phyloP scores from a whole-genome alignment of 2,329 filamentous ascomycete genomes.

The Aspergillus phoenicis region DNA sequence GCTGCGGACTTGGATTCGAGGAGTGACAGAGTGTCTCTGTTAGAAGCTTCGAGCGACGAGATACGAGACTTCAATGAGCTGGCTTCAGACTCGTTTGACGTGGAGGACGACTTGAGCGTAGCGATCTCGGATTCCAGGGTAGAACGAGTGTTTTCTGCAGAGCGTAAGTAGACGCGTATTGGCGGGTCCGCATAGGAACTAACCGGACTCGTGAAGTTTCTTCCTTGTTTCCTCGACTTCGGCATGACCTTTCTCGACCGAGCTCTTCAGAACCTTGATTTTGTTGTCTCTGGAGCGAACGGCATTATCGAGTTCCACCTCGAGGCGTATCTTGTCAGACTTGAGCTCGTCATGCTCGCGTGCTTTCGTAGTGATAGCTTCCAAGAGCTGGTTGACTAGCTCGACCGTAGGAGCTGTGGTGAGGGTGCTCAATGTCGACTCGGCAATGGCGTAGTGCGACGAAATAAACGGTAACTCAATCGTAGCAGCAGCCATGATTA shows the following conservation, averaged over 20 bases:
- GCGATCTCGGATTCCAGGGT: constrained; percentile 80
- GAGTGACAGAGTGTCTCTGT: constrained; percentile 84
- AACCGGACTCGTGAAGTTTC: constrained; percentile 83
- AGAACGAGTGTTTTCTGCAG: constrained; percentile 72
- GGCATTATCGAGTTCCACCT: constrained; percentile 91
- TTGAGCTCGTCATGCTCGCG: constrained; percentile 80
- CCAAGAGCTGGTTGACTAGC: constrained; percentile 73
- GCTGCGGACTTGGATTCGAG: constrained; percentile 87
- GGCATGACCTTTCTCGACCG: constrained; percentile 78
- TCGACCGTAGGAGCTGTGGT: constrained; percentile 69
- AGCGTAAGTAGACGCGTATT: constrained; percentile 21
- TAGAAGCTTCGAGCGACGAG: constrained; percentile 83
- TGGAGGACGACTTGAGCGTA: constrained; percentile 71
- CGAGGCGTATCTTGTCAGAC: constrained; percentile 82
- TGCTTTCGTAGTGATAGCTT: constrained; percentile 74
- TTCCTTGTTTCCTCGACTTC: constrained; percentile 80
- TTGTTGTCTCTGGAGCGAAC: constrained; percentile 82
- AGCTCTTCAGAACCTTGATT: constrained; percentile 77
- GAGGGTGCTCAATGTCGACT: constrained; percentile 58
- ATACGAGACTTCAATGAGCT: constrained; percentile 81
- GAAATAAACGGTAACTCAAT: constrained; percentile 63
- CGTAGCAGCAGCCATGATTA: constrained; percentile 57
- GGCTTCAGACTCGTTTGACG: constrained; percentile 66
- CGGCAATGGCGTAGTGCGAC: constrained; percentile 59
- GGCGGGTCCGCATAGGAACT: constrained; percentile 5